Conservation (phyloP, 495 filamentous ascomycete genomes). For the Penicillium crystallinum region DNA sequence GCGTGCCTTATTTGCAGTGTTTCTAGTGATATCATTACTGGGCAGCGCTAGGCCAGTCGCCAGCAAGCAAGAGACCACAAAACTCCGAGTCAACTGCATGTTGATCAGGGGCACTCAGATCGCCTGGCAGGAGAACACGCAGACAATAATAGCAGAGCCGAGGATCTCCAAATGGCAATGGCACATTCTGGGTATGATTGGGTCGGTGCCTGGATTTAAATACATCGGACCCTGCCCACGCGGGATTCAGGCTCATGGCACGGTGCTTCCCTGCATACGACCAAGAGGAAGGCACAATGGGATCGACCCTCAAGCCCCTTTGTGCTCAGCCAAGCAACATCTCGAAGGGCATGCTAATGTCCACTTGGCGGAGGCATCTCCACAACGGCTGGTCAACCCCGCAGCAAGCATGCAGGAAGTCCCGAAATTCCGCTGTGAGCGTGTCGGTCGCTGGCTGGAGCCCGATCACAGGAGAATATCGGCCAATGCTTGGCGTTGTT, state of each 20-base stretch:
- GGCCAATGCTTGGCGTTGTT: constrained; percentile 13
- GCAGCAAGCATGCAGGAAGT: constrained; percentile 11
- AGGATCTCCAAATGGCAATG: background rate
- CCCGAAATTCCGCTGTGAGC: constrained; percentile 4
- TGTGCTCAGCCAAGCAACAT: background rate
- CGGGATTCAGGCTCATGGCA: background rate
- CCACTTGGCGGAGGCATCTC: constrained; percentile 11
- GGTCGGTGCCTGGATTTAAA: constrained; percentile 12
- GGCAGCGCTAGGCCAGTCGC: constrained; percentile 14
- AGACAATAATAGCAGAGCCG: background rate
- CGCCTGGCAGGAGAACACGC: background rate
- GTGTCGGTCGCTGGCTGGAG: background rate
- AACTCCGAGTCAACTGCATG: constrained; percentile 15
- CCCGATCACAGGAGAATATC: background rate
- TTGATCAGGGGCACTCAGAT: background rate
- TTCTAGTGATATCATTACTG: background rate
- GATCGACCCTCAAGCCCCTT: constrained; percentile 9
- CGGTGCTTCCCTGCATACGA: background rate
- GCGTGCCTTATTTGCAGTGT: constrained; percentile 8
- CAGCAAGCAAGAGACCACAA: constrained; percentile 13
- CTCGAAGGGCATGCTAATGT: constrained; percentile 4
- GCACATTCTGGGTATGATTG: background rate
- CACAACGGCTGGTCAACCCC: constrained; percentile 15
- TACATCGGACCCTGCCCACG: constrained; percentile 2
- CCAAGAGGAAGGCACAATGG: background rate